A percentile compares a stretch with the other conserved stretches of the same genome.
These are phyloP conservation scores for Pleurotus citrinopileatus DNA, from an alignment of 768 basidiomycete species.

Conservation along the genomic window DNA sequence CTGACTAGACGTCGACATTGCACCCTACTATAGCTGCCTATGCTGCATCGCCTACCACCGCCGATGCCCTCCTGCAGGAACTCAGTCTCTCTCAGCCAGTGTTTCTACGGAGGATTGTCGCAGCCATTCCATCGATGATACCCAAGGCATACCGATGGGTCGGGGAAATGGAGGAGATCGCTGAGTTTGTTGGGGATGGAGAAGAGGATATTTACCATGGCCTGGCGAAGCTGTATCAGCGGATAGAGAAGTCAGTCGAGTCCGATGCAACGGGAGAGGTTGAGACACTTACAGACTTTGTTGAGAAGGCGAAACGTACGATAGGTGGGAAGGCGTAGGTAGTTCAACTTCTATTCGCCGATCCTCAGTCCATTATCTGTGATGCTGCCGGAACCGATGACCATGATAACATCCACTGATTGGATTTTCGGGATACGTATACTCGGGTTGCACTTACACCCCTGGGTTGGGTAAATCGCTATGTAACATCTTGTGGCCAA, in stretches of 20 bases:
- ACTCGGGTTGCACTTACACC: no score
- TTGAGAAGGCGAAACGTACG: conserved; percentile 37
- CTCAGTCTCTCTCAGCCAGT: conserved; percentile 43
- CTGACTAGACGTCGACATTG: background rate
- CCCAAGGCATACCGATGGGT: conserved; percentile 65
- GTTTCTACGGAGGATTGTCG: conserved; percentile 36
- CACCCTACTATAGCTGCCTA: conserved; percentile 40
- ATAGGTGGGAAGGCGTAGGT: conserved; percentile 12
- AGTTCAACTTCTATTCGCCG: no score
- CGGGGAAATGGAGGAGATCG: conserved; percentile 65
- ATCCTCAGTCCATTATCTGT: no score
- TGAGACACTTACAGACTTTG: conserved; percentile 38
- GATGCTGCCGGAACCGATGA: no score
- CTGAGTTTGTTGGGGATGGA: conserved; percentile 45
- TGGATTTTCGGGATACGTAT: no score
- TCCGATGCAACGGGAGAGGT: conserved; percentile 32
- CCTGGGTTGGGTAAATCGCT: no score
- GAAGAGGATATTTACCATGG: conserved; percentile 47
- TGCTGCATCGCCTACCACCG: conserved; percentile 56
- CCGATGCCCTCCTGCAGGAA: conserved; percentile 52
- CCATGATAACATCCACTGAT: no score
- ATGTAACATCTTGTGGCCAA: no score
- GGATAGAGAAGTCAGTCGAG: conserved; percentile 37
- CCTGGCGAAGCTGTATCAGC: conserved; percentile 41
- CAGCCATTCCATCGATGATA: conserved; percentile 44